Base-by-base conservation (phyloP, 257 asterid genomes). In the Handroanthus guayacan region DNA sequence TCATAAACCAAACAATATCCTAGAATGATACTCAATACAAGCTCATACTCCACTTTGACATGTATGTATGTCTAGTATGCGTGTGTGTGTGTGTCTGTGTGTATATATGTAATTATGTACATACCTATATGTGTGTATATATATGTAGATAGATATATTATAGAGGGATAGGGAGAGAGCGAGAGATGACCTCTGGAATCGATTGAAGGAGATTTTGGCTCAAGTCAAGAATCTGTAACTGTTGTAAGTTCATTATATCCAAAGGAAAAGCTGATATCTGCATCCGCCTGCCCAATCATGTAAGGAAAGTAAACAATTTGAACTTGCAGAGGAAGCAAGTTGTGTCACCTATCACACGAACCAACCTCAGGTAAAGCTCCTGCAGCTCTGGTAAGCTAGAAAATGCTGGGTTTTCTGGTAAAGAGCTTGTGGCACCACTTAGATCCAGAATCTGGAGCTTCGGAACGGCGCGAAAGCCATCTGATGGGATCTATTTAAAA, bases 341-440 rank as follows among this genome's bases (percentile, higher is more conserved):
- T 64, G 69, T 8, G 60, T 37, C 47, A 72, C 60, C 65, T 18
- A 62, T 78, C 71, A 69, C 17, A 58, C 58, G 6, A 57, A 63
- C 90, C 78, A 72, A 95, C 99, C 99, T 92, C 81, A 95, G 78
- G 82, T 92, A 92, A 77, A 95, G 99, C 85, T 95, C 99, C 77
- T 84, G 97, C 85, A 95, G 84, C 79, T 89, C 89, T 17, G 88
- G 80, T 69, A 95, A 76, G 85, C 87, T 77, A 17, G 95, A 91
- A 86, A 95, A 91, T 78, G 84, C 84, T 14, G 93, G 97, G 76
- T 84, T 65, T 72, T 87, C 96, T 45, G 96, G 87, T 84, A 95
- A 85, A 76, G 85, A 85, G 77, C 89, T 88, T 14, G 78, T 66
- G 54, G 91, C 87, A 16, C 98, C 96, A 81, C 97, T 92, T 72